Conservation (phyloP, 1,284 basidiomycete species). For the Trametes sp. region DNA sequence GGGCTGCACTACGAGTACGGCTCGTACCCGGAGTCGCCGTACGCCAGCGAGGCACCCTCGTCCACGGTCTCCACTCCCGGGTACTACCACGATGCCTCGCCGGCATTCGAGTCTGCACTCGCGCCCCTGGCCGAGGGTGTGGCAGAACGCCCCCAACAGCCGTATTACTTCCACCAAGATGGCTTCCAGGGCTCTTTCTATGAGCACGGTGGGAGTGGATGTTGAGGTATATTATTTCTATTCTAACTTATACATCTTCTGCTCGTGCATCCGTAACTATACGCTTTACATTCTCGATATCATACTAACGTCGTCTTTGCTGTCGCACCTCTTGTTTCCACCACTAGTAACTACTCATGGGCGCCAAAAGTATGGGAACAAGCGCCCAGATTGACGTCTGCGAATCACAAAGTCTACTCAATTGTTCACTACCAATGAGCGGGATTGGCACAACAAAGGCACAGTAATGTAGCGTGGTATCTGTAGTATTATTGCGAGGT, state of each 20-base stretch:
- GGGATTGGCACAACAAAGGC: too few relatives aligned
- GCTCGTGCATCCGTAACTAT: too few relatives aligned
- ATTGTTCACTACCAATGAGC: too few relatives aligned
- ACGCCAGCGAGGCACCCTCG: conserved; percentile 13
- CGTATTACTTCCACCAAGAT: conserved; percentile 18
- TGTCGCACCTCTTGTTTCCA: conserved; percentile 19
- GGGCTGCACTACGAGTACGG: conserved; percentile 24
- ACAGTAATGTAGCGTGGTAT: too few relatives aligned
- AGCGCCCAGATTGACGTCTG: too few relatives aligned
- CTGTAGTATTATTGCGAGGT: too few relatives aligned
- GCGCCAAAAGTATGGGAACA: too few relatives aligned
- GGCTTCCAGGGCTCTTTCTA: conserved; percentile 19
- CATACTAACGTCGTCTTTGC: conserved; percentile 26
- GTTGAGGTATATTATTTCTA: conserved; percentile 17
- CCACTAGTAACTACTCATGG: neutral
- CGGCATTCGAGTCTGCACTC: conserved; percentile 1
- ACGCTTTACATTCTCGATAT: conserved; percentile 22
- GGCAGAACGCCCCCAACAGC: conserved; percentile 22
- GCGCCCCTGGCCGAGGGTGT: conserved; percentile 5
- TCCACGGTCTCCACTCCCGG: conserved; percentile 20
- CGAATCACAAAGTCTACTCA: too few relatives aligned
- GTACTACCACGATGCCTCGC: conserved; percentile 20
- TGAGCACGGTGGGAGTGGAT: conserved; percentile 10
- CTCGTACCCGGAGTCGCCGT: conserved; percentile 17
- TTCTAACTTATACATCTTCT: conserved; percentile 11